Percentiles rank a stretch among this genome's conserved stretches.
Conservation (phyloP, 2,329 filamentous ascomycete genomes). For the Ilyonectria destructans region DNA sequence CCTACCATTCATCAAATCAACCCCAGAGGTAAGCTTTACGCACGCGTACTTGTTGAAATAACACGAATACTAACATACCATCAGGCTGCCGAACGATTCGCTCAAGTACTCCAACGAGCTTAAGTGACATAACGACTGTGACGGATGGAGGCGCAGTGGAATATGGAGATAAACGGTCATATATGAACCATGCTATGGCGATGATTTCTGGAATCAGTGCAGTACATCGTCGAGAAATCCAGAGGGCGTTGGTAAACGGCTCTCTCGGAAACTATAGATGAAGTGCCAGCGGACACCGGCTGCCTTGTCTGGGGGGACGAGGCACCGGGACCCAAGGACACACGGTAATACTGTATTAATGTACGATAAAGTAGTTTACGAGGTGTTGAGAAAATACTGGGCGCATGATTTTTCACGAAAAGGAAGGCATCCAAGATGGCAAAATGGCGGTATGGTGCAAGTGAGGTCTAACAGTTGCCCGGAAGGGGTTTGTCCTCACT, state of each 20-base stretch:
- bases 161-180: conserved; percentile 23
- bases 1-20: conserved; percentile 90
- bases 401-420: conserved; percentile 46
- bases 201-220: conserved; percentile 45
- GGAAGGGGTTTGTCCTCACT: conserved; percentile 12
- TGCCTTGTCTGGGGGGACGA: conserved; percentile 50
- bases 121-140: conserved; percentile 39
- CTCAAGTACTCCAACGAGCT: conserved; percentile 54
- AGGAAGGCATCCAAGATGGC: conserved; percentile 1
- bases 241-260: conserved; percentile 48
- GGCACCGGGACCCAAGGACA: conserved; percentile 34
- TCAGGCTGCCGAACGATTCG: conserved; percentile 58
- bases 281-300: conserved; percentile 37
- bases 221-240: conserved; percentile 41
- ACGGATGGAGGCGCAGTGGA: conserved; percentile 14
- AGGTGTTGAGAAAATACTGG: conserved; percentile 47
- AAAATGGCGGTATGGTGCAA: conserved; percentile 4
- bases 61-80: conserved; percentile 27
- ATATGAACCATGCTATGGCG: conserved; percentile 35
- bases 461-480: conserved; percentile 12
- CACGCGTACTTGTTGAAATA: no score
- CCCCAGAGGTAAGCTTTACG: conserved; percentile 79
- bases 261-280: conserved; percentile 47
- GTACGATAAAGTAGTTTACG: conserved; percentile 55
- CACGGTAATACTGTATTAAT: conserved; percentile 57